These are phyloP conservation scores for Podaxis pistillaris DNA, from an alignment of 768 basidiomycete genomes.

Conservation along the genomic window DNA sequence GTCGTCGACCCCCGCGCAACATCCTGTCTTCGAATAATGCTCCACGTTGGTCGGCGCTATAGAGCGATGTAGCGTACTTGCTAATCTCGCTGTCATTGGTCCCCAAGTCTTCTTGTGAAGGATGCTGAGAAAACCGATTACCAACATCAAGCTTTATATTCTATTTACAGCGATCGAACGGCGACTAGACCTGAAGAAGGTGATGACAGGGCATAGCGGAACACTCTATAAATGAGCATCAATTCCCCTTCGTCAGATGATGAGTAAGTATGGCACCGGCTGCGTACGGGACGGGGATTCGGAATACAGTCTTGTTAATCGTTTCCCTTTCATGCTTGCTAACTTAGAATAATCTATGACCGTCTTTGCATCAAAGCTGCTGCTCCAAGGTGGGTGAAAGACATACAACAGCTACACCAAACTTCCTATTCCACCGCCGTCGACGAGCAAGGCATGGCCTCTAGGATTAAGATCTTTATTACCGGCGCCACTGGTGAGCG, in stretches of 20 bases:
- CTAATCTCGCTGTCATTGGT: too few species aligned
- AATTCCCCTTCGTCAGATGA: background rate
- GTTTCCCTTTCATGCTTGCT: background rate
- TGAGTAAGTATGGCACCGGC: background rate
- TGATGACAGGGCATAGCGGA: too few species aligned
- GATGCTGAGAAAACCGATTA: too few species aligned
- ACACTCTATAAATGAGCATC: too few species aligned
- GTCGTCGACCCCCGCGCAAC: too few species aligned
- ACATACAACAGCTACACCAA: background rate
- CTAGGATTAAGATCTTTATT: constrained; percentile 37
- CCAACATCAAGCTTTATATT: too few species aligned
- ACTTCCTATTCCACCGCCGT: background rate
- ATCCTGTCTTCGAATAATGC: too few species aligned
- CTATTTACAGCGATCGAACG: too few species aligned
- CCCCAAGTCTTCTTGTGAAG: too few species aligned
- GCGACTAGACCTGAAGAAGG: too few species aligned
- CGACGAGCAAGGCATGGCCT: constrained; percentile 18
- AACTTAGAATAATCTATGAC: background rate
- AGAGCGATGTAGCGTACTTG: too few species aligned
- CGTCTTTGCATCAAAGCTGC: background rate
- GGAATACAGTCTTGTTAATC: background rate
- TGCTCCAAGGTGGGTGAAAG: background rate
- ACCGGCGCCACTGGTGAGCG: constrained; percentile 45
- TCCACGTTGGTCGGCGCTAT: too few species aligned
- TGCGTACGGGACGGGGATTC: background rate